Conservation (phyloP, 2,329 filamentous ascomycete genomes). For the Grosmannia huntii region DNA sequence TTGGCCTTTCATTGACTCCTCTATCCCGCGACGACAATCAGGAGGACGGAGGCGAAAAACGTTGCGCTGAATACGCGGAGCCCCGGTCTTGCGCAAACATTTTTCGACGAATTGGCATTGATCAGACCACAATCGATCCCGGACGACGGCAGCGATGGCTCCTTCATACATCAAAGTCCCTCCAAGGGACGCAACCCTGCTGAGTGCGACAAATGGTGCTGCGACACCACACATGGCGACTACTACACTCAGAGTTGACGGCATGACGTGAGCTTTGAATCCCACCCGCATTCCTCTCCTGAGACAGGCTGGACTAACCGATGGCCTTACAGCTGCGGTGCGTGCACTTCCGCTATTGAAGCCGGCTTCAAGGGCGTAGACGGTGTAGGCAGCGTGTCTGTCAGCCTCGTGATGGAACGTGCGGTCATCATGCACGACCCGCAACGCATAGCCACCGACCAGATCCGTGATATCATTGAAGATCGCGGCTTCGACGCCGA, state of each 20-base stretch:
- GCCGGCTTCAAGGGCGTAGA: slow-evolving; percentile 72
- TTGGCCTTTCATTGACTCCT: too few relatives aligned
- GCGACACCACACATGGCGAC: slow-evolving; percentile 61
- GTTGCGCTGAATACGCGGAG: background rate
- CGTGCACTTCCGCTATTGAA: slow-evolving; percentile 93
- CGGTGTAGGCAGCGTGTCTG: slow-evolving; percentile 75
- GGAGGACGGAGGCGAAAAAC: too few relatives aligned
- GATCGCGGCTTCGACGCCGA: slow-evolving; percentile 86
- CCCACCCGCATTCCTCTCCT: background rate
- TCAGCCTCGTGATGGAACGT: slow-evolving; percentile 89
- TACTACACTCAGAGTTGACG: slow-evolving; percentile 80
- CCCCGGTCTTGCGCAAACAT: background rate
- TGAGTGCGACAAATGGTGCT: slow-evolving; percentile 19
- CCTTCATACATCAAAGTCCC: slow-evolving; percentile 36
- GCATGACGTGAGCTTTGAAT: slow-evolving; percentile 54
- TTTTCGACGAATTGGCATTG: background rate
- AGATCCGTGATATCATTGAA: slow-evolving; percentile 76
- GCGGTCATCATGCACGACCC: slow-evolving; percentile 91
- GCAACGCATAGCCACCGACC: slow-evolving; percentile 55
- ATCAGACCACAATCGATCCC: background rate
- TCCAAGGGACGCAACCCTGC: slow-evolving; percentile 21
- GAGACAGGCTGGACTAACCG: slow-evolving; percentile 16
- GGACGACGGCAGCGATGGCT: slow-evolving; percentile 28
- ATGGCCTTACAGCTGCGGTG: slow-evolving; percentile 54
- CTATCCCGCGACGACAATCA: too few relatives aligned